Conservation (phyloP, 1,284 basidiomycete species). For the Tylopilus sp. region DNA sequence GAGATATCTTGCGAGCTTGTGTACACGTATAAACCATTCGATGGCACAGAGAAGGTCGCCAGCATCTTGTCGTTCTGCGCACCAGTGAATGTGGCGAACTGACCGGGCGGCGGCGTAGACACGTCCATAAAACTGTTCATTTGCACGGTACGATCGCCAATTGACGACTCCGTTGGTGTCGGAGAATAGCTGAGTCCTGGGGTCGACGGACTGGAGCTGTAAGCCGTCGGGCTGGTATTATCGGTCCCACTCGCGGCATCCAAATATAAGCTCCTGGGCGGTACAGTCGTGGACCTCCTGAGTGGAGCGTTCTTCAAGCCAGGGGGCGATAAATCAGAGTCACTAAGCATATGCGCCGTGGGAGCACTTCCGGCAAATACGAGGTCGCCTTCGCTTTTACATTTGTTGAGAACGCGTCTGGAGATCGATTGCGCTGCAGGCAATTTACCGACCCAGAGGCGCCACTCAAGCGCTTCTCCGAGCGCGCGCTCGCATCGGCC, state of each 20-base stretch:
- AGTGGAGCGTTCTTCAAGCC: constrained; percentile 16
- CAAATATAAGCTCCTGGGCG: constrained; percentile 11
- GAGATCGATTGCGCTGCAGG: constrained; percentile 31
- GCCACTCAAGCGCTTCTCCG: constrained; percentile 74
- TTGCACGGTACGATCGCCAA: constrained; percentile 51
- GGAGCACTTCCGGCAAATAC: constrained; percentile 2
- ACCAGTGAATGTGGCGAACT: constrained; percentile 28
- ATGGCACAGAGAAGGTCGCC: constrained; percentile 15
- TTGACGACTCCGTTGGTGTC: constrained; percentile 50
- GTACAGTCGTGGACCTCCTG: constrained; percentile 26
- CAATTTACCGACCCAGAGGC: constrained; percentile 76
- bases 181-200: constrained; percentile 54
- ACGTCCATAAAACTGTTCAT: constrained; percentile 48
- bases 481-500: constrained; percentile 76
- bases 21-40: constrained; percentile 20
- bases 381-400: constrained; percentile 29
- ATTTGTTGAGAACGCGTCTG: constrained; percentile 28
- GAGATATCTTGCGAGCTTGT: constrained; percentile 15
- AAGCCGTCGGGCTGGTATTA: constrained; percentile 18
- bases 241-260: constrained; percentile 15
- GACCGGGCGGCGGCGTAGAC: constrained; percentile 27
- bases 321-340: constrained; percentile 5
- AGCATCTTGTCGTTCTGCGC: constrained; percentile 33
- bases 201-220: constrained; percentile 40
- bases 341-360: neutral